Conservation (phyloP, 2,329 filamentous ascomycete species). For the Biscogniauxia sp. region DNA sequence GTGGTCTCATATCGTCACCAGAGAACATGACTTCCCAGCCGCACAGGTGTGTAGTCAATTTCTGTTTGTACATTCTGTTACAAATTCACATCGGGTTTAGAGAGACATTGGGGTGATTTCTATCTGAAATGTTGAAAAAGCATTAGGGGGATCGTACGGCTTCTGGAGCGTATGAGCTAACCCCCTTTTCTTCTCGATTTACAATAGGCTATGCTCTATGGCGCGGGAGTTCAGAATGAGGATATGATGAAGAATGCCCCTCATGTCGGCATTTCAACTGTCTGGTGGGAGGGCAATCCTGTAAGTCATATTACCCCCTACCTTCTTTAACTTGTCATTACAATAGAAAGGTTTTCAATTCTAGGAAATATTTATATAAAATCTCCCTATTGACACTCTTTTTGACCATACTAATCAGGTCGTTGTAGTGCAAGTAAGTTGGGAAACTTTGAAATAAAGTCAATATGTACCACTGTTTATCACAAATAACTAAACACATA, state of each 20-base stretch:
- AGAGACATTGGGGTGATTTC: not conserved
- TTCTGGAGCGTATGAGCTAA: not conserved
- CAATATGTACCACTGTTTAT: not conserved
- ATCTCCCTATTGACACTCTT: not conserved
- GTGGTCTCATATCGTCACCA: slow-evolving; percentile 80
- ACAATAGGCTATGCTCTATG: slow-evolving; percentile 85
- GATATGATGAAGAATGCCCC: slow-evolving; percentile 86
- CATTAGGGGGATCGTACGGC: too few species aligned
- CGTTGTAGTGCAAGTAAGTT: slow-evolving; percentile 30
- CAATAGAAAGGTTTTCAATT: not conserved
- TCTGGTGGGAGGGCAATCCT: slow-evolving; percentile 98
- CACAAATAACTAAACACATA: slow-evolving; percentile 3
- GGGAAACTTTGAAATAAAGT: not conserved
- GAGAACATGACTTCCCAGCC: slow-evolving; percentile 84
- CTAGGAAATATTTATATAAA: not conserved
- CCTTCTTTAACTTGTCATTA: not conserved
- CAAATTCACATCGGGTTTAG: not conserved
- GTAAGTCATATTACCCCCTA: slow-evolving; percentile 45
- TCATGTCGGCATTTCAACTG: slow-evolving; percentile 85
- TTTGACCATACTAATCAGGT: slow-evolving; percentile 8
- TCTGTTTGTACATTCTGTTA: not conserved
- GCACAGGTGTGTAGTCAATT: slow-evolving; percentile 63
- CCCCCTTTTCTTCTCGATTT: slow-evolving; percentile 4
- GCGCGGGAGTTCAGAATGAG: slow-evolving; percentile 79
- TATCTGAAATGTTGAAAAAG: too few species aligned